These are phyloP conservation scores for Pleoardoris graminearum DNA, from an alignment of 2,329 filamentous ascomycete genomes.

Conservation along the genomic window DNA sequence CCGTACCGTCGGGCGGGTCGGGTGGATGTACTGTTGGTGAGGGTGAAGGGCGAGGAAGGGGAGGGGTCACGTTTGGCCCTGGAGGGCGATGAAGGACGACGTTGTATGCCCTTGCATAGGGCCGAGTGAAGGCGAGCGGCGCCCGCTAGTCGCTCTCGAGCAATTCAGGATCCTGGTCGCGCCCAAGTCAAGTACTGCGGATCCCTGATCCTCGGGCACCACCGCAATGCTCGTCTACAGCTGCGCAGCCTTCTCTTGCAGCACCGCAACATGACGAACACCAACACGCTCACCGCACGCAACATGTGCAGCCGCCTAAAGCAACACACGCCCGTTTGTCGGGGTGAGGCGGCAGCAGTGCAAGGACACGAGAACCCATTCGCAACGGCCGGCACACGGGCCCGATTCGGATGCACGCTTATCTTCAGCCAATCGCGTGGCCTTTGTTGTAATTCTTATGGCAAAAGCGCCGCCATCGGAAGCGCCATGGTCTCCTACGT, in stretches of 20 bases:
- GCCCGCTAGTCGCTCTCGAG: conserved; percentile 13
- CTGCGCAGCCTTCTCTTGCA: not conserved
- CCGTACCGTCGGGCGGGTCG: not conserved
- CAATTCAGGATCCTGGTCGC: conserved; percentile 5
- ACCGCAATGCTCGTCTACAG: not conserved
- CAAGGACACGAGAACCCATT: no score
- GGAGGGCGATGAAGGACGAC: conserved; percentile 14
- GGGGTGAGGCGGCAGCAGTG: conserved; percentile 14
- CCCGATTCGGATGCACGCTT: conserved; percentile 16
- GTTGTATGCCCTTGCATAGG: conserved; percentile 9
- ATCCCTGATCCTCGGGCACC: not conserved
- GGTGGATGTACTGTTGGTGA: not conserved
- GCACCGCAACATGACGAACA: not conserved
- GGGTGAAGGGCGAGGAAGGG: not conserved
- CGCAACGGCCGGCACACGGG: no score
- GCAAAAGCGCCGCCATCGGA: conserved; percentile 8
- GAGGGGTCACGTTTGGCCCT: conserved; percentile 1
- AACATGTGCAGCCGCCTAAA: not conserved
- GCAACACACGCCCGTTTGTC: not conserved
- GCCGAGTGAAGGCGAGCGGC: conserved; percentile 14
- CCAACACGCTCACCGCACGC: not conserved
- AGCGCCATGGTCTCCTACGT: no score
- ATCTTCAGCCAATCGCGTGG: conserved; percentile 33
- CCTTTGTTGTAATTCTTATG: conserved; percentile 18
- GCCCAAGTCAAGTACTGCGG: not conserved